A percentile compares a stretch with the other conserved stretches of the same genome.
Conservation (phyloP, 2,329 filamentous ascomycete genomes). For the Colletotrichum phormii region DNA sequence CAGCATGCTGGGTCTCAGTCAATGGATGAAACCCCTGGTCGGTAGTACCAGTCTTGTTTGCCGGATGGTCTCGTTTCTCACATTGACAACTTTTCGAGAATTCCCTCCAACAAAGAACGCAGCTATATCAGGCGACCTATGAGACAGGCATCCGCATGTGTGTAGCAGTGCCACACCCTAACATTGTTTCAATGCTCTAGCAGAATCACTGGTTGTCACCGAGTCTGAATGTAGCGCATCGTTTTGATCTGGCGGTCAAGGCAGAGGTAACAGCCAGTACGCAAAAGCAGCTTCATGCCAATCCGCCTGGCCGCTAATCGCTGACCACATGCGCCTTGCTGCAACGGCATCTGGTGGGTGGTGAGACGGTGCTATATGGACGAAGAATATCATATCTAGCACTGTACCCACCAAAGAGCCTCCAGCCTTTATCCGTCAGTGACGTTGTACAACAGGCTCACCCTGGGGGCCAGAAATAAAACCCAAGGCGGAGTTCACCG, state of each 20-base stretch:
- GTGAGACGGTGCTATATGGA: background rate
- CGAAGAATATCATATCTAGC: background rate
- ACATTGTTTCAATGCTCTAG: background rate
- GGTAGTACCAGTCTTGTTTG: background rate
- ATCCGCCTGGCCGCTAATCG: background rate
- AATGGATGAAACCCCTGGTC: background rate
- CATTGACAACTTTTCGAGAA: background rate
- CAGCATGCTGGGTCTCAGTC: conserved; percentile 5
- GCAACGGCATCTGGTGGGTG: background rate
- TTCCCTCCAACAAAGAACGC: background rate
- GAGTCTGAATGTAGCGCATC: background rate
- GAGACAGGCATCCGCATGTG: background rate
- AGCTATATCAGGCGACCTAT: conserved; percentile 6
- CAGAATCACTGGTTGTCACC: background rate
- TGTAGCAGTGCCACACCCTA: background rate
- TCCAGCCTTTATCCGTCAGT: background rate
- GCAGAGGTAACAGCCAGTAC: background rate
- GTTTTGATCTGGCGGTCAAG: conserved; percentile 24
- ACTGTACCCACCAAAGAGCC: background rate
- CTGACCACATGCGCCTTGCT: conserved; percentile 11
- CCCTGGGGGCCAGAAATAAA: conserved; percentile 3
- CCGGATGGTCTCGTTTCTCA: background rate
- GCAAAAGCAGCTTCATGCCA: background rate
- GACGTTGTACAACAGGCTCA: background rate
- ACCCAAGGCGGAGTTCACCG: background rate